Evolutionary conservation across 2,329 filamentous ascomycete species (phyloP).

Genomic region (Fusarium pseudoanthophilum): DNA sequence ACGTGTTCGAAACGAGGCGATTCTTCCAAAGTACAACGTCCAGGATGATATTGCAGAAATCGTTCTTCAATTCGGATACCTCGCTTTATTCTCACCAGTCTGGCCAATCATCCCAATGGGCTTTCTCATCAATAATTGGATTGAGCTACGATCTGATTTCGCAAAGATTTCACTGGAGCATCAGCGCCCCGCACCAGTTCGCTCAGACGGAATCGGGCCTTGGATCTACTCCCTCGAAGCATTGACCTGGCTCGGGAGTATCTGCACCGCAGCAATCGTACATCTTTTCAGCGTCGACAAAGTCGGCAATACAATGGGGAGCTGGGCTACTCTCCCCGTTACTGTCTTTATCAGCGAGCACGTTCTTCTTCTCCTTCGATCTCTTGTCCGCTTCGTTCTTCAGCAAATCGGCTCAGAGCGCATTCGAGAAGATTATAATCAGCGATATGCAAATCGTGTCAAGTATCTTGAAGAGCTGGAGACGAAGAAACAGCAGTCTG

Average conservation of each 20-base stretch:
- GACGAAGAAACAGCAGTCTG: constrained; percentile 49
- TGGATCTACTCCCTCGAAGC: constrained; percentile 76
- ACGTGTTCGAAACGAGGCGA: constrained; percentile 73
- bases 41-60: constrained; percentile 79
- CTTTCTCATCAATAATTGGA: constrained; percentile 81
- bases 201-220: constrained; percentile 78
- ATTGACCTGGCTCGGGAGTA: constrained; percentile 76
- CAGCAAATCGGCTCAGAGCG: constrained; percentile 54
- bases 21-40: constrained; percentile 76
- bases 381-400: constrained; percentile 51
- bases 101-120: constrained; percentile 80
- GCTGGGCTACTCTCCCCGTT: constrained; percentile 73
- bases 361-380: constrained; percentile 71
- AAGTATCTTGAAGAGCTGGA: constrained; percentile 55
- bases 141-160: constrained; percentile 80
- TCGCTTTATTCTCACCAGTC: constrained; percentile 77
- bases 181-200: constrained; percentile 74
- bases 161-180: constrained; percentile 81
- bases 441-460: constrained; percentile 52
- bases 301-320: constrained; percentile 58
- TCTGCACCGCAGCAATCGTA: constrained; percentile 77
- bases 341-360: constrained; percentile 80
- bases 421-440: constrained; percentile 53
- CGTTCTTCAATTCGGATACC: constrained; percentile 78
- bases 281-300: constrained; percentile 75